Evolutionary conservation across 2,329 filamentous ascomycete genomes (phyloP).

Genomic region (Penicillium aurantiogriseum): DNA sequence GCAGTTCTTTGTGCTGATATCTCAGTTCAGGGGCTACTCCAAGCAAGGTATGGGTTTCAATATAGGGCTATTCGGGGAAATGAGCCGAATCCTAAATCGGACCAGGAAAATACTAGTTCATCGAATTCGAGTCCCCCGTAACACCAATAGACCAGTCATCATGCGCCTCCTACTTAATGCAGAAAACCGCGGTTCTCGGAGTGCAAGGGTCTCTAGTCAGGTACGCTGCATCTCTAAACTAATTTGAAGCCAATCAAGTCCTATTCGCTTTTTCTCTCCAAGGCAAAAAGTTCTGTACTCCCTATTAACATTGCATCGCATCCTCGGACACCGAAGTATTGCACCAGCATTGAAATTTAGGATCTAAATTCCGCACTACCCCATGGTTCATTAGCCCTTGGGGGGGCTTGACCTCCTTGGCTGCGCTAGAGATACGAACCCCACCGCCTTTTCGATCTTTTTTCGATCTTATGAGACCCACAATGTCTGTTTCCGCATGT

Average conservation of each 20-base stretch:
- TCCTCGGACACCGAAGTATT: neutral
- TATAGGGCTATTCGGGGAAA: neutral
- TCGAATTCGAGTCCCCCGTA: neutral
- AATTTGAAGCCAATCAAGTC: neutral
- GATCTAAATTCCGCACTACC: neutral
- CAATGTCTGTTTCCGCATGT: neutral
- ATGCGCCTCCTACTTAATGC: neutral
- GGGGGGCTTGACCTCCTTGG: neutral
- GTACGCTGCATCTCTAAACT: neutral
- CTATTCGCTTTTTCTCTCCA: neutral
- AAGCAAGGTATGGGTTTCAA: neutral
- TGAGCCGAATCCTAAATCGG: neutral
- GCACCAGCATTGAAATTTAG: neutral
- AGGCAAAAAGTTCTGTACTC: neutral
- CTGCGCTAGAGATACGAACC: neutral
- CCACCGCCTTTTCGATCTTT: conserved; percentile 1
- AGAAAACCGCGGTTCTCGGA: neutral
- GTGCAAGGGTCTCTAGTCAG: neutral
- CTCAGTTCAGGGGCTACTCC: neutral
- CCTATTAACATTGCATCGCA: neutral
- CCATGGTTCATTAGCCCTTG: neutral
- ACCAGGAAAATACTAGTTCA: neutral
- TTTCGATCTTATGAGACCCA: conserved; percentile 2
- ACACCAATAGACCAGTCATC: neutral
- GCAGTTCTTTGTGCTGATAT: neutral